These are phyloP conservation scores for Penicillium occitanis DNA, from an alignment of 2,329 filamentous ascomycete genomes.

Conservation along the genomic window DNA sequence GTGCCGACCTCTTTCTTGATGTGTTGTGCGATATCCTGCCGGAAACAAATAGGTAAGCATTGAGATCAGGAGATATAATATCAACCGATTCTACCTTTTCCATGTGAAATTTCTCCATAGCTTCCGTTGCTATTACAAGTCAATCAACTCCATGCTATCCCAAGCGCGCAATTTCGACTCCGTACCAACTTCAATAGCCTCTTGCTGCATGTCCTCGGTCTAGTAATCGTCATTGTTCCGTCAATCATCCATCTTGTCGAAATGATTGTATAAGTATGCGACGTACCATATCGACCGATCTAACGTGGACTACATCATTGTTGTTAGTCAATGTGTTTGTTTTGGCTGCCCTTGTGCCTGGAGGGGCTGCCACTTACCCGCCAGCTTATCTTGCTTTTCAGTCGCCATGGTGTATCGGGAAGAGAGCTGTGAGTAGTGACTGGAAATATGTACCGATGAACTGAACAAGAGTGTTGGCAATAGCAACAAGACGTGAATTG, in stretches of 20 bases:
- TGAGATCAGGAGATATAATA: not conserved
- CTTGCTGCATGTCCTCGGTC: slow-evolving; percentile 96
- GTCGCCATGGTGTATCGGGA: slow-evolving; percentile 41
- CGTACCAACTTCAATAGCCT: slow-evolving; percentile 94
- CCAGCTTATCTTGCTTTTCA: slow-evolving; percentile 70
- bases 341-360: not conserved
- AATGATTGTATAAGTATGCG: not conserved
- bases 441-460: not conserved
- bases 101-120: slow-evolving; percentile 69
- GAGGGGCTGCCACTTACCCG: slow-evolving; percentile 55
- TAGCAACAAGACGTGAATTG: not conserved
- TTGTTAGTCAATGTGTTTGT: slow-evolving; percentile 24
- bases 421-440: not conserved
- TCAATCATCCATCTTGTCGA: not conserved
- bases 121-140: slow-evolving; percentile 59
- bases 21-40: slow-evolving; percentile 87
- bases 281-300: slow-evolving; percentile 96
- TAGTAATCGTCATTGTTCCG: slow-evolving; percentile 39
- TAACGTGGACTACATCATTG: slow-evolving; percentile 74
- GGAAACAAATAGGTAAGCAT: not conserved
- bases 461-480: not conserved
- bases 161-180: not conserved
- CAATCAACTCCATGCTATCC: slow-evolving; percentile 14
- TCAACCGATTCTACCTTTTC: slow-evolving; percentile 59
- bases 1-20: slow-evolving; percentile 83